A percentile compares a stretch with the other conserved stretches of the same genome.
phyloP scores from a whole-genome alignment of 768 basidiomycete genomes.

The Trametes villosa region DNA sequence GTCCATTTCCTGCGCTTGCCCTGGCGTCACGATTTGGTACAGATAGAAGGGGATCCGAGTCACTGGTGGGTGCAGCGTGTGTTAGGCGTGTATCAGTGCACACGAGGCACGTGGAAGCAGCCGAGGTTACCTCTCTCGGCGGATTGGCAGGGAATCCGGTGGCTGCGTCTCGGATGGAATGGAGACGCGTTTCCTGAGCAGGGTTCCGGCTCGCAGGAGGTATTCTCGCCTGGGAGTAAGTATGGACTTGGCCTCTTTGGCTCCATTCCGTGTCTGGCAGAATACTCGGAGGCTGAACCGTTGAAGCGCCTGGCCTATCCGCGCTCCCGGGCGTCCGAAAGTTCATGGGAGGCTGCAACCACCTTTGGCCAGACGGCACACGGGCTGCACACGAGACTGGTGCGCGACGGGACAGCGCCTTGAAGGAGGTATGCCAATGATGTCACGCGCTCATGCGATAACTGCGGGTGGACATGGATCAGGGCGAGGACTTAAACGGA shows the following conservation, averaged over 20 bases:
- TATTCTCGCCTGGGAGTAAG: constrained; percentile 14
- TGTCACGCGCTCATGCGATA: too few relatives aligned
- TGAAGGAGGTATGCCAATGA: too few relatives aligned
- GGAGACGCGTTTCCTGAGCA: constrained; percentile 1
- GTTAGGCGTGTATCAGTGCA: constrained; percentile 32
- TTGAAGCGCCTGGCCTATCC: not conserved
- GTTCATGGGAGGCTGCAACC: not conserved
- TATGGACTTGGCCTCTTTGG: constrained; percentile 5
- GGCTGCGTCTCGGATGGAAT: constrained; percentile 11
- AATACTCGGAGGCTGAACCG: constrained; percentile 2
- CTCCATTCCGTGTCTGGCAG: constrained; percentile 7
- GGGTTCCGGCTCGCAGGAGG: constrained; percentile 5
- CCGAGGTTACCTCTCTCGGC: constrained; percentile 20
- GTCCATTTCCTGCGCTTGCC: constrained; percentile 19
- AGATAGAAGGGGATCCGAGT: constrained; percentile 22
- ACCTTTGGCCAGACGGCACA: not conserved
- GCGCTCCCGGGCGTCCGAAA: constrained; percentile 1
- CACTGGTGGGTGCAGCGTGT: constrained; percentile 24
- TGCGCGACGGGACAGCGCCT: not conserved
- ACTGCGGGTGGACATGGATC: constrained; percentile 13
- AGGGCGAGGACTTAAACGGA: constrained; percentile 5
- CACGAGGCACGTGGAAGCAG: constrained; percentile 23
- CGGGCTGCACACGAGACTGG: not conserved
- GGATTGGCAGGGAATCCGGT: constrained; percentile 8
- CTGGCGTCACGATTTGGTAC: constrained; percentile 26